A percentile compares a stretch with the other conserved stretches of the same genome.
phyloP scores from a whole-genome alignment of 805 yeast genomes.

The Candida cerambycidarum region DNA sequence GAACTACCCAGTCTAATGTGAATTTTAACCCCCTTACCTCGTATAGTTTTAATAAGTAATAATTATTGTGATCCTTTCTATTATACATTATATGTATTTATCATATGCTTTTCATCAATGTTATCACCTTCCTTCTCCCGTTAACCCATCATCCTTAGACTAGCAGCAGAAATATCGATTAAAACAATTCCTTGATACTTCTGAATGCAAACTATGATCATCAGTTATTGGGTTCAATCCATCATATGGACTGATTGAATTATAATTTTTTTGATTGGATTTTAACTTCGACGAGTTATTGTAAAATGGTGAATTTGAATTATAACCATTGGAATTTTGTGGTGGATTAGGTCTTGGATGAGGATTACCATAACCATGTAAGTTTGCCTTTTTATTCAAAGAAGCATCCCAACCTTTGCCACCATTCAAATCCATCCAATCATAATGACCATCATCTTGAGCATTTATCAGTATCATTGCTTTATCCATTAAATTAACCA shows the following conservation, averaged over 20 bases:
- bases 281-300: conserved; percentile 14
- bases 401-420: conserved; percentile 82
- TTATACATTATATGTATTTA: no score
- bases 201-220: conserved; percentile 40
- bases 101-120: no score
- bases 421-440: conserved; percentile 77
- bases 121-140: no score
- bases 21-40: no score
- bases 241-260: conserved; percentile 20
- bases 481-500: conserved; percentile 73
- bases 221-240: conserved; percentile 35
- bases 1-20: no score
- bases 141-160: not conserved
- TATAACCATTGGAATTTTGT: not conserved
- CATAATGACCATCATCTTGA: conserved; percentile 59
- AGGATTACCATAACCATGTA: conserved; percentile 81
- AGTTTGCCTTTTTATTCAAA: conserved; percentile 73
- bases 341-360: conserved; percentile 32
- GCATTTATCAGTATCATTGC: conserved; percentile 60
- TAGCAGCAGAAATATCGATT: conserved; percentile 16
- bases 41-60: no score
- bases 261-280: conserved; percentile 19
- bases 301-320: conserved; percentile 4
- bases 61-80: no score
- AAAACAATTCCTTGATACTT: conserved; percentile 24